These are phyloP conservation scores for Cucumis sativus DNA, from an alignment of 306 rosid species.

Conservation along the genomic window DNA sequence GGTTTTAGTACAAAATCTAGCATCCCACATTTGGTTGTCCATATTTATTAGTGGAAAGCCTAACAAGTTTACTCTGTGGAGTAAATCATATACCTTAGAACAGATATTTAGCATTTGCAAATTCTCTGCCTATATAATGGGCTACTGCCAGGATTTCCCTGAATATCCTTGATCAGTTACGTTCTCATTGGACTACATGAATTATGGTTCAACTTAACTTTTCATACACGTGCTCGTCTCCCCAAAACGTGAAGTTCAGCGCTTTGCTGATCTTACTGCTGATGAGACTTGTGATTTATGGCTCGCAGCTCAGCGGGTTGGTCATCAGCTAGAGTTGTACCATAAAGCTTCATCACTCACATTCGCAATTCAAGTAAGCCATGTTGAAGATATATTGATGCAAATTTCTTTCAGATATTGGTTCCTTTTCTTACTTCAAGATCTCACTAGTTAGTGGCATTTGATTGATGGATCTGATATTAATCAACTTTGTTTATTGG, in stretches of 20 bases:
- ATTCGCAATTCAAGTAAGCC: slow-evolving; percentile 65
- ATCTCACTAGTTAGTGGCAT: neutral
- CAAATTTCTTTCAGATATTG: neutral
- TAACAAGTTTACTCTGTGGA: neutral
- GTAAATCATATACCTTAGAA: neutral
- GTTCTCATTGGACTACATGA: neutral
- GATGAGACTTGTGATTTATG: slow-evolving; percentile 86
- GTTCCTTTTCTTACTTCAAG: neutral
- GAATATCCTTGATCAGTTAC: neutral
- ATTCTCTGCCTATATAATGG: neutral
- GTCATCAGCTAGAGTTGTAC: slow-evolving; percentile 57
- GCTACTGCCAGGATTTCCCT: neutral
- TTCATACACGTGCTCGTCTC: slow-evolving; percentile 75
- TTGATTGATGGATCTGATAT: neutral
- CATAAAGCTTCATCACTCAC: slow-evolving; percentile 82
- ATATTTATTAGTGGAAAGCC: neutral
- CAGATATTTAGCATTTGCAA: neutral
- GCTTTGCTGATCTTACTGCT: slow-evolving; percentile 66
- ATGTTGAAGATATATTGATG: neutral
- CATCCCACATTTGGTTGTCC: neutral
- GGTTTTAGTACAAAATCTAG: neutral
- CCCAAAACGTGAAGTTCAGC: slow-evolving; percentile 90
- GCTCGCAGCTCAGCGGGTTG: slow-evolving; percentile 81
- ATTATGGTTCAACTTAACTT: slow-evolving; percentile 27
- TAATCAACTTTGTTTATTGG: neutral